A percentile compares a stretch with the other conserved stretches of the same genome.
These are phyloP conservation scores for Ophiostoma sp. DNA, from an alignment of 2,329 filamentous ascomycete species.

Conservation along the genomic window DNA sequence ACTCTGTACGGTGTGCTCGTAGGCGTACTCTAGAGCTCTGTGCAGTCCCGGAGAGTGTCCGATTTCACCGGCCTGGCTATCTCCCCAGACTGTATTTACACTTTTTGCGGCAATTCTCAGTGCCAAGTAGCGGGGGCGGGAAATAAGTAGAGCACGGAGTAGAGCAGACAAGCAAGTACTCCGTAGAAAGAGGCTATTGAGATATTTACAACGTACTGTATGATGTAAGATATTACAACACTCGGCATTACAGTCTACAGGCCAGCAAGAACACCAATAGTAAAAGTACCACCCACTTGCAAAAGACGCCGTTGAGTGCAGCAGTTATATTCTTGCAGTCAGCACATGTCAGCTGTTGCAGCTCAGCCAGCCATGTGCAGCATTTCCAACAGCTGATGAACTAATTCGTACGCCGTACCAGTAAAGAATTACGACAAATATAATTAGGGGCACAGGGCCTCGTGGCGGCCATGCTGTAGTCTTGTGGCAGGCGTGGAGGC, in stretches of 20 bases:
- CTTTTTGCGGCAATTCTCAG: constrained; percentile 1
- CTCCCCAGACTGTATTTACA: constrained; percentile 2
- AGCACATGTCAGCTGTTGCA: not conserved
- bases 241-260: too few species aligned
- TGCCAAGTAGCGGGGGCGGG: constrained; percentile 2
- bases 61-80: not conserved
- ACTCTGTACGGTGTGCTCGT: too few species aligned
- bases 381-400: not conserved
- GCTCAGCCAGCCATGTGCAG: not conserved
- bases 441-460: not conserved
- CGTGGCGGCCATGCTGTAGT: constrained; percentile 11
- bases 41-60: not conserved
- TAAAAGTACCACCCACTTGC: not conserved
- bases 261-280: not conserved
- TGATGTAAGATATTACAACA: not conserved
- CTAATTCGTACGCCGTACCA: not conserved
- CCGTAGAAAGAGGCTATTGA: not conserved
- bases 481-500: not conserved
- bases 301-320: not conserved
- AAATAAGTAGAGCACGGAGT: not conserved
- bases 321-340: not conserved
- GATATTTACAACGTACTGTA: not conserved
- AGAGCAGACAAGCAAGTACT: not conserved
- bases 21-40: too few species aligned
- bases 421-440: not conserved